phyloP scores from a whole-genome alignment of 306 rosid species.

The Vigna hirtella region DNA sequence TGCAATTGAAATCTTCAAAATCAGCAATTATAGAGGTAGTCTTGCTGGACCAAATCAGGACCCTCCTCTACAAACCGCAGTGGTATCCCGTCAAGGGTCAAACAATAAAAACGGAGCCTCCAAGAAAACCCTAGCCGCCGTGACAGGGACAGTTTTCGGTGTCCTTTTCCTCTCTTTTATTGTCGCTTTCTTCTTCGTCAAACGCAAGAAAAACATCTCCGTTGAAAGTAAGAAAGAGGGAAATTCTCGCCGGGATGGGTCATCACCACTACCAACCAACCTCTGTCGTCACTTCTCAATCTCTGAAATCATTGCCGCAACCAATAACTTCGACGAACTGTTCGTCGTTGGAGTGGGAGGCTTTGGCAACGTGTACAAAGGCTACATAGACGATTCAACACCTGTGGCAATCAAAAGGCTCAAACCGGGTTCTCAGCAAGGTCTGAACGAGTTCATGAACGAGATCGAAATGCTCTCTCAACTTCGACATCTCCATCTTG shows the following conservation, averaged over 20 bases:
- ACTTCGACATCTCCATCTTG: slow-evolving; percentile 52
- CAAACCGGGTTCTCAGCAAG: slow-evolving; percentile 40
- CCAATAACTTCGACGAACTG: slow-evolving; percentile 37
- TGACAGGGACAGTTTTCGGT: background rate
- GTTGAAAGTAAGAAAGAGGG: background rate
- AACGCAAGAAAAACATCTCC: background rate
- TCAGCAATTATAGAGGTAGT: background rate
- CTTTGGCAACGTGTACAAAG: background rate
- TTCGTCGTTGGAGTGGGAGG: slow-evolving; percentile 37
- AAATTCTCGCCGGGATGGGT: background rate
- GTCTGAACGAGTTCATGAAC: slow-evolving; percentile 50
- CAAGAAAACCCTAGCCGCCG: background rate
- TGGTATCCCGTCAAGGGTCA: background rate
- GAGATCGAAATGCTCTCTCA: slow-evolving; percentile 63
- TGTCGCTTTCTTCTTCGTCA: slow-evolving; percentile 6
- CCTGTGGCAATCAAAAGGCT: background rate
- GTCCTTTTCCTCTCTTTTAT: background rate
- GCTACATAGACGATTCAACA: background rate
- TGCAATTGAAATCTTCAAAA: background rate
- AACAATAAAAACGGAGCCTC: background rate
- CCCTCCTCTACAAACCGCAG: background rate
- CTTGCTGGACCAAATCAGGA: background rate
- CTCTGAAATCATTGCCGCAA: slow-evolving; percentile 37
- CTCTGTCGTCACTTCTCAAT: slow-evolving; percentile 40
- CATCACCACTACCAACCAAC: background rate